A percentile compares a stretch with the other conserved stretches of the same genome.
Conservation (phyloP, 2,329 filamentous ascomycete genomes). For the Claviceps paspali region DNA sequence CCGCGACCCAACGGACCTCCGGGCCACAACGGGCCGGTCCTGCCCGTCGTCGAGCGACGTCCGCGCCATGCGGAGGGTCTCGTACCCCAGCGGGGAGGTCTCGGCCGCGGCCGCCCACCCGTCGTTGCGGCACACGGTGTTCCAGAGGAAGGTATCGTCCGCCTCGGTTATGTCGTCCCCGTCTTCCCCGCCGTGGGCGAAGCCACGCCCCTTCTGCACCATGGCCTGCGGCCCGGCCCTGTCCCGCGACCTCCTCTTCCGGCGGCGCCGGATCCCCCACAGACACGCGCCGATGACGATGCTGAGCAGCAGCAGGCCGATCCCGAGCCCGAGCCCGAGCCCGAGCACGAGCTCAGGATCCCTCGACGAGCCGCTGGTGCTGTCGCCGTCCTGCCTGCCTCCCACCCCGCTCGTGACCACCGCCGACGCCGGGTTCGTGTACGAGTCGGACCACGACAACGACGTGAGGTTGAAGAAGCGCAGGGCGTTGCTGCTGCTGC, state of each 20-base stretch:
- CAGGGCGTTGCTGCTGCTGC: slow-evolving; percentile 8
- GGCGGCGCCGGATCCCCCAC: slow-evolving; percentile 28
- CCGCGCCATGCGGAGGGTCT: slow-evolving; percentile 28
- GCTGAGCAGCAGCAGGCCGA: slow-evolving; percentile 31
- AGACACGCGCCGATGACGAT: slow-evolving; percentile 33
- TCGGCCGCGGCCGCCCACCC: slow-evolving; percentile 9
- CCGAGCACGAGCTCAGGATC: slow-evolving; percentile 31
- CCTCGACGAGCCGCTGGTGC: not conserved
- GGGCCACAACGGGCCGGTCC: too few species aligned
- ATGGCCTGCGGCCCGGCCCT: slow-evolving; percentile 31
- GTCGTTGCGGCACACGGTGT: too few species aligned
- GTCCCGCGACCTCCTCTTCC: slow-evolving; percentile 24
- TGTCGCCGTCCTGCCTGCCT: not conserved
- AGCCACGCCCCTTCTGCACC: slow-evolving; percentile 32
- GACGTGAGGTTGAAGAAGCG: slow-evolving; percentile 44
- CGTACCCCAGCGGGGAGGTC: slow-evolving; percentile 31
- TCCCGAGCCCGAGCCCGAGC: slow-evolving; percentile 48
- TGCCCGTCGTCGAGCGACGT: slow-evolving; percentile 12
- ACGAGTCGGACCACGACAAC: slow-evolving; percentile 35
- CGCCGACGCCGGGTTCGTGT: slow-evolving; percentile 27
- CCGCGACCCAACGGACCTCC: too few species aligned
- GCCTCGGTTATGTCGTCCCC: slow-evolving; percentile 32
- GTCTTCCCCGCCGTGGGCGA: slow-evolving; percentile 26
- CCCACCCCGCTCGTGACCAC: not conserved
- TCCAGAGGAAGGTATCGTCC: slow-evolving; percentile 9